Evolutionary conservation across 2,329 filamentous ascomycete species (phyloP).

Genomic region (Penicillium aurantiogriseum): DNA sequence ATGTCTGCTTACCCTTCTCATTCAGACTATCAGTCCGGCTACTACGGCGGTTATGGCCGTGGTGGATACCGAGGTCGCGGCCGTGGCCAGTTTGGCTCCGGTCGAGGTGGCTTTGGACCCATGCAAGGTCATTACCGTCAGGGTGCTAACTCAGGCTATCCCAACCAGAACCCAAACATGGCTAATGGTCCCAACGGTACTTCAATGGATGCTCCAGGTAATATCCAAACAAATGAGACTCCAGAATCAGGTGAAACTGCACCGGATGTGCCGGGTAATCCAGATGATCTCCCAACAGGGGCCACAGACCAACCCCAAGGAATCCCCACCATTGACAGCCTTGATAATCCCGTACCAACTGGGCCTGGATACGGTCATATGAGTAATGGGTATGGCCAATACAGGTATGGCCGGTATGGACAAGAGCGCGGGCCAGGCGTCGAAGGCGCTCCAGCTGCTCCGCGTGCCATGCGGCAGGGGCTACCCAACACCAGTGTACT

Average conservation of each 20-base stretch:
- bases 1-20: constrained; percentile 64
- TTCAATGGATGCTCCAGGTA: constrained; percentile 3
- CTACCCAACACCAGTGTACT: constrained; percentile 77
- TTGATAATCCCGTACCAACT: constrained; percentile 15
- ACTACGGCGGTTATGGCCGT: constrained; percentile 68
- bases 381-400: constrained; percentile 28
- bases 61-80: constrained; percentile 61
- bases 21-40: constrained; percentile 72
- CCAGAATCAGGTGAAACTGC: neutral
- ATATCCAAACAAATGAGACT: constrained; percentile 21
- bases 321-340: constrained; percentile 29
- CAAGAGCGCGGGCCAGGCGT: constrained; percentile 58
- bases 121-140: constrained; percentile 38
- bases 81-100: constrained; percentile 53
- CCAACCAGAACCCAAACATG: constrained; percentile 32
- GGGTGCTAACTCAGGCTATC: constrained; percentile 34
- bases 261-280: neutral
- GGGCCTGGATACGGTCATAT: constrained; percentile 11
- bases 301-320: constrained; percentile 16
- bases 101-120: constrained; percentile 38
- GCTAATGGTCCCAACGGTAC: constrained; percentile 27
- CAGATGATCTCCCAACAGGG: neutral
- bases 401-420: constrained; percentile 41
- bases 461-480: constrained; percentile 90
- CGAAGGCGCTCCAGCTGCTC: constrained; percentile 78